Evolutionary conservation across 225 moss, liverwort and hornwort genomes (phyloP).

Genomic region (Climacium dendroides): DNA sequence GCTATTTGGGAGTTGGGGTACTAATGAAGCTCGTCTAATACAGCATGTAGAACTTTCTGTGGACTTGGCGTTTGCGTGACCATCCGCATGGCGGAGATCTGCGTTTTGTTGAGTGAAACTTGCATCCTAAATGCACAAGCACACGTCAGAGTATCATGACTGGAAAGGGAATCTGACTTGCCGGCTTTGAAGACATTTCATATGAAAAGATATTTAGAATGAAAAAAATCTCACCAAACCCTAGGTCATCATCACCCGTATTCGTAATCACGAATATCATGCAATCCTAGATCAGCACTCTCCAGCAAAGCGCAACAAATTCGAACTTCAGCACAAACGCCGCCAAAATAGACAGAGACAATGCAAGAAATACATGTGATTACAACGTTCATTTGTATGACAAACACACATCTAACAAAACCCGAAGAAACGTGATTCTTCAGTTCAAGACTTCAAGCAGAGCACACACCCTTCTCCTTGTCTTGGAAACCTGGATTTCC

Average conservation of each 20-base stretch:
- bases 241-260: neutral
- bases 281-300: neutral
- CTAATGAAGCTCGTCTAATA: too few relatives aligned
- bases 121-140: neutral
- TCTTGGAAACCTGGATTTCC: neutral
- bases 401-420: neutral
- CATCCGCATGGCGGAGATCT: neutral
- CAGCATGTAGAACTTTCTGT: neutral
- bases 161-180: neutral
- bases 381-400: neutral
- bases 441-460: neutral
- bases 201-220: neutral
- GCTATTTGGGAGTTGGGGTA: neutral
- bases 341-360: neutral
- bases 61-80: neutral
- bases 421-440: neutral
- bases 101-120: neutral
- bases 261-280: too few relatives aligned
- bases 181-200: neutral
- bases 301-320: neutral
- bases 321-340: neutral
- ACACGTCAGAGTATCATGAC: neutral
- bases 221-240: neutral
- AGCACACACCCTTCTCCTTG: neutral
- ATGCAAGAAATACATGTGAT: neutral